These are phyloP conservation scores for Yamadazyma pseudoaaseri DNA, from an alignment of 1,139 yeast genomes.

Conservation along the genomic window DNA sequence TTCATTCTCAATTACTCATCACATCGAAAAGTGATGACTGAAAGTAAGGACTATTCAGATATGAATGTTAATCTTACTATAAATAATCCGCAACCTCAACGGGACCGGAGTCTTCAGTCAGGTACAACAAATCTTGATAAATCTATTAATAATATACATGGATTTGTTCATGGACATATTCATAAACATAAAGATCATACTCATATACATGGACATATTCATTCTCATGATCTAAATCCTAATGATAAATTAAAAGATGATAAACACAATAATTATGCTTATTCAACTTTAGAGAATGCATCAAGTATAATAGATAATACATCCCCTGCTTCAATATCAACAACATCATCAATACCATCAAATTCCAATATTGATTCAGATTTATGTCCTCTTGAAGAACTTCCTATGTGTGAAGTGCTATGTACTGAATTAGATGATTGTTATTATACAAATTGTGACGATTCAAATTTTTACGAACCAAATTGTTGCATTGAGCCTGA, in stretches of 20 bases:
- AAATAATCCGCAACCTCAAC: not conserved
- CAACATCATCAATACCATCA: not conserved
- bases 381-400: constrained; percentile 23
- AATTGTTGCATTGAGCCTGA: constrained; percentile 3
- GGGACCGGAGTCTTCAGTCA: not conserved
- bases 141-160: constrained; percentile 27
- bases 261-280: not conserved
- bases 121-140: constrained; percentile 1
- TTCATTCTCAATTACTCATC: not conserved
- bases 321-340: not conserved
- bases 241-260: not conserved
- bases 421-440: constrained; percentile 50
- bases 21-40: not conserved
- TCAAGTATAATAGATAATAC: not conserved
- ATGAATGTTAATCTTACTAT: constrained; percentile 4
- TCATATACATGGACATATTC: constrained; percentile 70
- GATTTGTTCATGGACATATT: constrained; percentile 67
- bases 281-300: not conserved
- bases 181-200: constrained; percentile 64
- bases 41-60: constrained; percentile 1
- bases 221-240: constrained; percentile 40
- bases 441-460: constrained; percentile 36
- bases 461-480: constrained; percentile 7
- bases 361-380: constrained; percentile 1
- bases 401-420: constrained; percentile 37